Percentiles rank a stretch among this genome's conserved stretches.
These are phyloP conservation scores for Chaetomiaceae sp. DNA, from an alignment of 2,329 filamentous ascomycete genomes.

Conservation along the genomic window DNA sequence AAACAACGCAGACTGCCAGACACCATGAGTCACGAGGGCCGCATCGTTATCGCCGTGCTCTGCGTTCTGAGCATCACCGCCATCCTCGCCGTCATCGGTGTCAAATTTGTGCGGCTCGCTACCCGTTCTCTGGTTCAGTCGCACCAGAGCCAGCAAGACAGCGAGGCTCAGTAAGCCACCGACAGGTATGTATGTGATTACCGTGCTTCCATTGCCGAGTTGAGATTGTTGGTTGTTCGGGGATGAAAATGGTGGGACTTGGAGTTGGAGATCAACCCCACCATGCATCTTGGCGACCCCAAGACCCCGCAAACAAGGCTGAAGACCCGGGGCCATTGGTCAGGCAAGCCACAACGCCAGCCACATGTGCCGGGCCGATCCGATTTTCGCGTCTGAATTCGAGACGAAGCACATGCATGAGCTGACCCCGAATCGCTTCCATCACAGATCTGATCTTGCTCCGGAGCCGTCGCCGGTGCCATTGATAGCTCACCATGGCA, in stretches of 20 bases:
- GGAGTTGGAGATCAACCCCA: not conserved
- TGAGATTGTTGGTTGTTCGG: too few species aligned
- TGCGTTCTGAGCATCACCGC: conserved; percentile 1
- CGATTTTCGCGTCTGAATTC: conserved; percentile 13
- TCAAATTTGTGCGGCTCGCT: conserved; percentile 5
- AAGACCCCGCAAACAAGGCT: conserved; percentile 20
- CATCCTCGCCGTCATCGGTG: not conserved
- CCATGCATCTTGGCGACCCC: not conserved
- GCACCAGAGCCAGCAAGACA: not conserved
- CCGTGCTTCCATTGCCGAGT: too few species aligned
- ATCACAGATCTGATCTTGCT: conserved; percentile 9
- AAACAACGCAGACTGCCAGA: not conserved
- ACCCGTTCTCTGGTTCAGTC: not conserved
- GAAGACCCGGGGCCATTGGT: not conserved
- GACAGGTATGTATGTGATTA: too few species aligned
- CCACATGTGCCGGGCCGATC: conserved; percentile 6
- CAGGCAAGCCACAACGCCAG: conserved; percentile 7
- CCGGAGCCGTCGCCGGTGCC: conserved; percentile 1
- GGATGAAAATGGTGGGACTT: not conserved
- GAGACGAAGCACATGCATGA: conserved; percentile 7
- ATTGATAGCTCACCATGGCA: conserved; percentile 14
- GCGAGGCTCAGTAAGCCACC: not conserved
- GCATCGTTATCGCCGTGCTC: conserved; percentile 12
- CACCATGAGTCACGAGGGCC: not conserved
- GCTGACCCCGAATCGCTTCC: conserved; percentile 10